Evolutionary conservation across 2,329 filamentous ascomycete genomes (phyloP).

Genomic region (Phaeosphaeriaceae sp.): DNA sequence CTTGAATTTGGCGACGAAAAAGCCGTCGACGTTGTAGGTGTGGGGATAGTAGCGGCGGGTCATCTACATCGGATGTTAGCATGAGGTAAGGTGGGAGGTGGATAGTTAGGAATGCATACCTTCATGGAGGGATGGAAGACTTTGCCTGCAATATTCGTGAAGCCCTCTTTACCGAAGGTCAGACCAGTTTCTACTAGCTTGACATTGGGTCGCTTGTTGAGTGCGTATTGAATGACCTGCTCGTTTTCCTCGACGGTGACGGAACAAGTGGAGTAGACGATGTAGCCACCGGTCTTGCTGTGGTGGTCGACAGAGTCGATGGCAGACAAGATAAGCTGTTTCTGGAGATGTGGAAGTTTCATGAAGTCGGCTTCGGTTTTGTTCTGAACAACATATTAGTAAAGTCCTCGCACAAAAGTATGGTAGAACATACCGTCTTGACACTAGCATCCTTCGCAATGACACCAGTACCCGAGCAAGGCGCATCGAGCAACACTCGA

Average conservation of each 20-base stretch:
- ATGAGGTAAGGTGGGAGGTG: slow-evolving; percentile 56
- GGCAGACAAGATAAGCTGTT: slow-evolving; percentile 88
- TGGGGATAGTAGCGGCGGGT: slow-evolving; percentile 47
- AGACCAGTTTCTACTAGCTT: slow-evolving; percentile 91
- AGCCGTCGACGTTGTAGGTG: slow-evolving; percentile 76
- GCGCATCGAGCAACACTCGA: slow-evolving; percentile 89
- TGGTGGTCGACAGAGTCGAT: slow-evolving; percentile 94
- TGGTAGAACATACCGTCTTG: slow-evolving; percentile 67
- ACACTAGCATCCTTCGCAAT: slow-evolving; percentile 96
- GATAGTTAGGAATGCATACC: slow-evolving; percentile 60
- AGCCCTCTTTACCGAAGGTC: slow-evolving; percentile 89
- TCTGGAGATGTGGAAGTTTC: slow-evolving; percentile 90
- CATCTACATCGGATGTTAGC: slow-evolving; percentile 49
- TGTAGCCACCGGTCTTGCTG: slow-evolving; percentile 90
- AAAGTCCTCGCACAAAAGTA: not conserved
- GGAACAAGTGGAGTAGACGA: slow-evolving; percentile 96
- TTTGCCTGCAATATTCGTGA: slow-evolving; percentile 90
- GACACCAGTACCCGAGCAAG: slow-evolving; percentile 95
- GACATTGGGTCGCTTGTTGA: slow-evolving; percentile 91
- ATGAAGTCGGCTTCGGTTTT: slow-evolving; percentile 97
- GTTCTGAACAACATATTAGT: slow-evolving; percentile 58
- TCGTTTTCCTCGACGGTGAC: slow-evolving; percentile 96
- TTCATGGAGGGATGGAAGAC: slow-evolving; percentile 86
- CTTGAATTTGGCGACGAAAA: slow-evolving; percentile 98
- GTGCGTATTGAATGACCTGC: slow-evolving; percentile 89